Conservation (phyloP, 208 protist genomes). For the Endotrypanum monterogeii region DNA sequence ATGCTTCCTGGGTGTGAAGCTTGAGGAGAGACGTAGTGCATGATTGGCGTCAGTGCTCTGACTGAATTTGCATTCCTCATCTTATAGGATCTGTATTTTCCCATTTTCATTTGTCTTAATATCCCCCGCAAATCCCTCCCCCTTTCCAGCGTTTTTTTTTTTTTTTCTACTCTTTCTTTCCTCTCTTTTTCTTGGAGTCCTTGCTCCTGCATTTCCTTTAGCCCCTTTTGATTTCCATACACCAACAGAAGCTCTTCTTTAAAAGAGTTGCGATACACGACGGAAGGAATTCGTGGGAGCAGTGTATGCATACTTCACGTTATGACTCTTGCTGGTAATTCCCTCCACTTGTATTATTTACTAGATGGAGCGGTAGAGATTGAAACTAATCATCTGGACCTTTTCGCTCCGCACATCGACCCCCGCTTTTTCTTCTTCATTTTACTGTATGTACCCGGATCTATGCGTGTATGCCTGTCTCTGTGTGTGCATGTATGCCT, state of each 20-base stretch:
- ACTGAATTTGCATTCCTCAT: no score
- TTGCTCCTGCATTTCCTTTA: neutral
- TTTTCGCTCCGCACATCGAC: neutral
- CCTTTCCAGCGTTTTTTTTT: neutral
- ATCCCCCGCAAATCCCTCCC: neutral
- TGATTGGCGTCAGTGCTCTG: no score
- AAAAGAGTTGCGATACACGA: neutral
- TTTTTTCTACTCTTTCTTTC: slow-evolving; percentile 1
- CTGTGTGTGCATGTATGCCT: neutral
- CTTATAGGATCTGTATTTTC: no score
- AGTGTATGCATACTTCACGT: neutral
- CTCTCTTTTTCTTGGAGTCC: neutral
- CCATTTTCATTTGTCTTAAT: neutral
- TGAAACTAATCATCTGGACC: neutral
- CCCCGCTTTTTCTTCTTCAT: neutral
- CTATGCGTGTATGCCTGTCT: neutral
- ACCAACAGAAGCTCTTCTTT: neutral
- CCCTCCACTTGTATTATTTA: no score
- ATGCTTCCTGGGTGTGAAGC: no score
- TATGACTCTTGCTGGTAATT: no score
- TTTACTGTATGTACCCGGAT: neutral
- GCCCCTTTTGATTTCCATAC: neutral
- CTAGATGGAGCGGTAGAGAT: no score
- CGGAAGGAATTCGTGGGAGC: neutral
- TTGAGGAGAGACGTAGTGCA: no score